Base-by-base conservation (phyloP, 805 yeast genomes). In the Candida sonorensis region DNA sequence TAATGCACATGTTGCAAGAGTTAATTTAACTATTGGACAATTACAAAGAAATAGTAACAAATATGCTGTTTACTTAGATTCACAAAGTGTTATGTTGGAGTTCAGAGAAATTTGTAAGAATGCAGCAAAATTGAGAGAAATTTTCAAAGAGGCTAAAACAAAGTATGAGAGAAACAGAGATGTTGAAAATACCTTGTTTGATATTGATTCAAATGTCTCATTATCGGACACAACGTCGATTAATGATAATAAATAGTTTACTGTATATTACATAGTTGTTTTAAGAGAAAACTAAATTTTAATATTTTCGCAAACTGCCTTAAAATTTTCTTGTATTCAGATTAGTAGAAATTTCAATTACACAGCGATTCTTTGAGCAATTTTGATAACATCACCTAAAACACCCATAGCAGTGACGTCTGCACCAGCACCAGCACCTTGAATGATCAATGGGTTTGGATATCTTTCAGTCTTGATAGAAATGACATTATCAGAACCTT, bases 401-500 rank as follows among this genome's bases (percentile, higher is more conserved):
- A 92, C 97, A 61, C 98, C 99, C 50, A 57, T 57, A 26, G 80
- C 79, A 31, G 80, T 74, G 28, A 73, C 77, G 23, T 72, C 80
- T 33, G 79, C 77, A 44, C 94, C 92, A 49, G 80, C 79, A 51
- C 94, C 99, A 20, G 99, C 98, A 63, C 99, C 99, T 70, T 92
- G 98, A 50, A 92, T 73, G 41, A 92, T 81, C 57, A 92, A 70
- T 33, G 98, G 98, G 62, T 85, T 86, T 25, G 81, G 74, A 62
- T 92, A 92, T 66, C 99, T 82, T 57, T 84, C 78, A 20, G 97
- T 81, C 59, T 78, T 80, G 64, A 92, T 82, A 15, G 97, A 79
- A 40, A 92, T 81, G 38, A 92, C 96, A 55, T 92, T 92, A 59
- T 92, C 97, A 40, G 96, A 84, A 31, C 98, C 98, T 66, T 84